Evolutionary conservation across 2,329 filamentous ascomycete species (phyloP).

Genomic region (Cercospora nicotianae): DNA sequence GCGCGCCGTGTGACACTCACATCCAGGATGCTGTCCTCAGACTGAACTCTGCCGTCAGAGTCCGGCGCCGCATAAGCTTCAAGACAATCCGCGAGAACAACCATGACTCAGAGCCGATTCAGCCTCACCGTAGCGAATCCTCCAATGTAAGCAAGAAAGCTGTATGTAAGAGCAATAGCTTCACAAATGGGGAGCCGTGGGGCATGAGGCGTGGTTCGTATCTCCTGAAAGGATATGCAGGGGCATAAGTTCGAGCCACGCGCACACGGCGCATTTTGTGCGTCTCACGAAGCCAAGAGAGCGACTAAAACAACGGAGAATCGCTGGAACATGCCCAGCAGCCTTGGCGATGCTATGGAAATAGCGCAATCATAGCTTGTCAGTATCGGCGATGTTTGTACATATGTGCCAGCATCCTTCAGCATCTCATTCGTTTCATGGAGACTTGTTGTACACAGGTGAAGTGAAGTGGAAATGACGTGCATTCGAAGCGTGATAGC

Average conservation of each 20-base stretch:
- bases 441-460: neutral
- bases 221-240: neutral
- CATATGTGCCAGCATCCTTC: neutral
- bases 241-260: neutral
- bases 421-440: neutral
- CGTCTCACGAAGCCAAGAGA: neutral
- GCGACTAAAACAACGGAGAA: neutral
- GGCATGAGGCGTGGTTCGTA: neutral
- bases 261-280: neutral
- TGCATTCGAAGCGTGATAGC: slow-evolving; percentile 2
- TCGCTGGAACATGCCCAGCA: neutral
- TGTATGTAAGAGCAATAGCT: neutral
- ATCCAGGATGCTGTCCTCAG: neutral
- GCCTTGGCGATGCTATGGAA: neutral
- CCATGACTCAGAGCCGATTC: neutral
- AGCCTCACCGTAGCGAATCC: neutral
- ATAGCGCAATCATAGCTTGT: neutral
- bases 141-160: neutral
- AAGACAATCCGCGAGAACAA: neutral
- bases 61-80: neutral
- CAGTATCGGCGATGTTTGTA: neutral
- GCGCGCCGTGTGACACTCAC: neutral
- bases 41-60: neutral
- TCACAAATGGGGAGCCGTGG: neutral
- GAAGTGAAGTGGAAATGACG: neutral